Evolutionary conservation across 257 asterid genomes (phyloP), one percentile per base, ranked within the genome.

Genomic region (Cinchona pubescens): DNA sequence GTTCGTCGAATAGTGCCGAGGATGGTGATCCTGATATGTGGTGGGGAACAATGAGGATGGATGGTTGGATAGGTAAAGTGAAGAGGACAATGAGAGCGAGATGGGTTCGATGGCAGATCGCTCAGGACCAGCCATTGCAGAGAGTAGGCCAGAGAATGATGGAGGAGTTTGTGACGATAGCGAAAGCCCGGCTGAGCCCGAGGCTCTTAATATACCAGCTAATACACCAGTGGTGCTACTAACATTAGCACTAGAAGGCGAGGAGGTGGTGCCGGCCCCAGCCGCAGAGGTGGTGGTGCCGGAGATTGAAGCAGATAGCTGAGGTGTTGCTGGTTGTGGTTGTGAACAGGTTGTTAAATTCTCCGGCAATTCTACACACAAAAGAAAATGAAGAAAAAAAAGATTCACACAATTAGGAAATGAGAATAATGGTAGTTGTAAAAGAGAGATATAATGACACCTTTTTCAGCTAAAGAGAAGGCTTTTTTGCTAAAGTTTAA

Each of bases 21-120:
- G 46, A 37, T 61, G 56, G 29, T 67, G 83, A 48, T 80, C 87
- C 8, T 82, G 93, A 0, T 84, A 38, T 8, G 87, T n/a, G 6
- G 79, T 53, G 1, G 92, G 90, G 84, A 82, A 90, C 23, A 88
- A 32, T 7, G 93, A 25, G 0, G 89, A 49, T 0, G 82, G 43
- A 7, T 81, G 85, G 53, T 64, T 75, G 49, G 87, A 76, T 21
- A 84, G 75, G 81, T 88, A 87, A 0, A 90, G 30, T 1, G 96
- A 81, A 0, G 97, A 83, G 0, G 96, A 91, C 38, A 93, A 34
- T 0, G 98, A 87, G 18, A 93, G 89, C 0, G 97, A 86, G 37
- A 91, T 78, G 2, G 98, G 94, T 30, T 91, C 98, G 0, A 77
- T 30, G 5, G 78, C 38, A 3, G 72, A 73, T 15, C 45, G 80